Conservation (phyloP, 1,139 yeast genomes). For the Hansenula lynferdii region DNA sequence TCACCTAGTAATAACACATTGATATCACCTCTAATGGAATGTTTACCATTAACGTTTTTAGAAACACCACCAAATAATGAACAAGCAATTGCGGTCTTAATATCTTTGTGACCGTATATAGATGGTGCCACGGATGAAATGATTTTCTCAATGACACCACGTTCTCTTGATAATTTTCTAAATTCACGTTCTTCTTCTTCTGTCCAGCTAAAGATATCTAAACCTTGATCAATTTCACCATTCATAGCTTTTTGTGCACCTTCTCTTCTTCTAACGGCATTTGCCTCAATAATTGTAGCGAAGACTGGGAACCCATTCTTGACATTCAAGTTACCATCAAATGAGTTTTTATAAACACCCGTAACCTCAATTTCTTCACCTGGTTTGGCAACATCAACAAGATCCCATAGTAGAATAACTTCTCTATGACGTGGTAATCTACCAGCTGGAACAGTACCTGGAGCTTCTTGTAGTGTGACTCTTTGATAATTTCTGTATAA, state of each 20-base stretch:
- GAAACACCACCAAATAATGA: slow-evolving; percentile 95
- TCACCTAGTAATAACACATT: slow-evolving; percentile 91
- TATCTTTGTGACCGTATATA: slow-evolving; percentile 90
- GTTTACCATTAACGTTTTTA: slow-evolving; percentile 90
- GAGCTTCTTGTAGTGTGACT: slow-evolving; percentile 91
- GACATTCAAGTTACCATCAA: slow-evolving; percentile 89
- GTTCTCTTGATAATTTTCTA: slow-evolving; percentile 68
- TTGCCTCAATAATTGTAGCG: slow-evolving; percentile 92
- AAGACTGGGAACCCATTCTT: slow-evolving; percentile 98
- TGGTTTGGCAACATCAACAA: slow-evolving; percentile 93
- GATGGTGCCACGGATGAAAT: slow-evolving; percentile 95
- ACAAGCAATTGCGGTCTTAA: slow-evolving; percentile 92
- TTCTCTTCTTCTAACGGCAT: slow-evolving; percentile 74
- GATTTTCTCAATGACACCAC: slow-evolving; percentile 79
- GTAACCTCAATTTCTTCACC: slow-evolving; percentile 96
- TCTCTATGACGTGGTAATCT: slow-evolving; percentile 96
- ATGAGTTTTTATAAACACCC: slow-evolving; percentile 89
- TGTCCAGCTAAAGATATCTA: slow-evolving; percentile 66
- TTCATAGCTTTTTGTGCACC: slow-evolving; percentile 37
- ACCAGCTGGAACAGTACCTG: slow-evolving; percentile 98
- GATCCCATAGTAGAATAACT: slow-evolving; percentile 82
- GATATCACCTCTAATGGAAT: slow-evolving; percentile 95
- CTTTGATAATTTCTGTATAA: slow-evolving; percentile 93
- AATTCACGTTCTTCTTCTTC: slow-evolving; percentile 92
- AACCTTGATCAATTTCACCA: slow-evolving; percentile 34